Evolutionary conservation across 176 grass and related monocot genomes (phyloP).

Genomic region (Oryza punctata): DNA sequence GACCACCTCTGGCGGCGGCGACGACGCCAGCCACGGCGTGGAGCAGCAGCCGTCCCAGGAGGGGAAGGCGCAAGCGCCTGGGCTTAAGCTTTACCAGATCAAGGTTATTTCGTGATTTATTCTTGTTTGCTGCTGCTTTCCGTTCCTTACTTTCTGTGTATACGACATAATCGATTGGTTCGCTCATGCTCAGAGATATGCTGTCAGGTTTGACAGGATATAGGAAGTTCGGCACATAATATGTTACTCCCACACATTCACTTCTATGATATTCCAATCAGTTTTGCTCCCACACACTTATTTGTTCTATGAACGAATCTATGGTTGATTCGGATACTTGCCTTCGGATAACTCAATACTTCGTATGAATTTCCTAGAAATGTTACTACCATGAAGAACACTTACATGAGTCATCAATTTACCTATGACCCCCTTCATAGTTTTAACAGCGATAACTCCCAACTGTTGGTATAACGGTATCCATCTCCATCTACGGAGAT

Average conservation of each 20-base stretch:
- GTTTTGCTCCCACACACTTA: not conserved
- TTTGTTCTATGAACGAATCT: conserved; percentile 9
- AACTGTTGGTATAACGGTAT: not conserved
- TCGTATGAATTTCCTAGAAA: not conserved
- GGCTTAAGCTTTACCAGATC: conserved; percentile 93
- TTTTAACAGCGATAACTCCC: not conserved
- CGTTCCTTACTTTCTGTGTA: not conserved
- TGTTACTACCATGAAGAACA: not conserved
- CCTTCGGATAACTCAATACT: not conserved
- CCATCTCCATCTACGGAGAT: not conserved
- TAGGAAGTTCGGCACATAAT: too few species aligned
- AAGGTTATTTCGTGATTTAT: conserved; percentile 51
- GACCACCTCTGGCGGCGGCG: conserved; percentile 8
- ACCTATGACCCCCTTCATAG: not conserved
- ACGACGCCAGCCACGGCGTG: conserved; percentile 11
- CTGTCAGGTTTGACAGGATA: too few species aligned
- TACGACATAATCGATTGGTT: not conserved
- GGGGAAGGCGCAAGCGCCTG: conserved; percentile 37
- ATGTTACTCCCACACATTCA: not conserved
- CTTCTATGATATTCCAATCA: not conserved
- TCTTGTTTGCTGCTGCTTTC: not conserved
- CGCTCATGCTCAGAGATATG: not conserved
- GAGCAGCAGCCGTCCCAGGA: conserved; percentile 37
- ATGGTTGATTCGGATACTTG: not conserved
- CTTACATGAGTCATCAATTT: not conserved